Evolutionary conservation across 805 yeast genomes (phyloP).

Genomic region (Candida jianshihensis): DNA sequence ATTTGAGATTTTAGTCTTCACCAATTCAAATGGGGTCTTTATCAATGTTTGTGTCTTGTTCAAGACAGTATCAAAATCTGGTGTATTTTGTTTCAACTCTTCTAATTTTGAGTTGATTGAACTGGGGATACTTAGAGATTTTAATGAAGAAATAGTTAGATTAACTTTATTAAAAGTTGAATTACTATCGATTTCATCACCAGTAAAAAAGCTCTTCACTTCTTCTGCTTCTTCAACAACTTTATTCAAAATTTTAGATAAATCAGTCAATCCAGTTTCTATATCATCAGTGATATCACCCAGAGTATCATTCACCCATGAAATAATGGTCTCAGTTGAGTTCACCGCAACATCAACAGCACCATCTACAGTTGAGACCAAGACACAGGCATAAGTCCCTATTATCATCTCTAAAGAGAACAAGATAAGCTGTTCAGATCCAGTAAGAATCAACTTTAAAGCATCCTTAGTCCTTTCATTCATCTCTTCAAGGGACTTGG

Average conservation of each 20-base stretch:
- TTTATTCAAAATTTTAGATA: slow-evolving; percentile 51
- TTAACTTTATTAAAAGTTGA: slow-evolving; percentile 39
- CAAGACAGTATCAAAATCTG: slow-evolving; percentile 59
- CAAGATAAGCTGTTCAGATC: slow-evolving; percentile 49
- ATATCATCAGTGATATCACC: slow-evolving; percentile 48
- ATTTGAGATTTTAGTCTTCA: slow-evolving; percentile 36
- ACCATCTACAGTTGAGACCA: slow-evolving; percentile 68
- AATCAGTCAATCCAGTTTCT: slow-evolving; percentile 56
- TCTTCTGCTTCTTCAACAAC: slow-evolving; percentile 44
- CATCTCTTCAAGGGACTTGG: slow-evolving; percentile 39
- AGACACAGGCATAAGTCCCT: slow-evolving; percentile 83
- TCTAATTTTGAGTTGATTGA: slow-evolving; percentile 54
- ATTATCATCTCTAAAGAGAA: slow-evolving; percentile 67
- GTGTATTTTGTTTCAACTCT: slow-evolving; percentile 43
- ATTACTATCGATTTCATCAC: slow-evolving; percentile 25
- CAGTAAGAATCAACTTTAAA: slow-evolving; percentile 43
- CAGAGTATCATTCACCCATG: slow-evolving; percentile 55
- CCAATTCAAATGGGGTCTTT: slow-evolving; percentile 48
- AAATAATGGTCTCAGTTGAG: slow-evolving; percentile 58
- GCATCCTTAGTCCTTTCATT: slow-evolving; percentile 39
- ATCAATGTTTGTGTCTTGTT: slow-evolving; percentile 50
- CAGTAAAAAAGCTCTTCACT: slow-evolving; percentile 50
- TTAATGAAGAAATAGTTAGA: slow-evolving; percentile 48
- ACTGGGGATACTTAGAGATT: slow-evolving; percentile 57
- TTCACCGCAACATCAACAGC: slow-evolving; percentile 67